Base-by-base conservation (phyloP, 2,329 filamentous ascomycete species). In the Penicillium freii region DNA sequence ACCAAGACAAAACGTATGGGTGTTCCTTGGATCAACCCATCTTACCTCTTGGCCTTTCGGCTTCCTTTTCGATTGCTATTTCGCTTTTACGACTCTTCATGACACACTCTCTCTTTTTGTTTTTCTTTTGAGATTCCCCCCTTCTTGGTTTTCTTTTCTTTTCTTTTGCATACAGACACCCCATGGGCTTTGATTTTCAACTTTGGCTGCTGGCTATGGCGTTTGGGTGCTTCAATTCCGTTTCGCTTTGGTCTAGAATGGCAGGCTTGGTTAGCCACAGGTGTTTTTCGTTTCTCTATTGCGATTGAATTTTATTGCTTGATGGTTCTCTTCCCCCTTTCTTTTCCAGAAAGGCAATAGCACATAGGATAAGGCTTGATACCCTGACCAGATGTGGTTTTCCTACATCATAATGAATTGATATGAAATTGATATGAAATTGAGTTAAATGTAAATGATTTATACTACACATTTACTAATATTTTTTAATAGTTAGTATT, bases 311-410 rank as follows among this genome's bases (percentile, higher is more conserved):
- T 44, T 46, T 46, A 45, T 5, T 44, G 36, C 39, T 57, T 52
- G 42, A 7, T 48, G n/a, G 4, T 56, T 39, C 25, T 54, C 34
- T 15, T 13, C 13, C 31, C 5, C 33, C 15, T 34, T 40, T n/a
- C 15, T 31, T 33, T 40, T 51, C 27, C 34, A 19, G 25, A 38
- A 47, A 13, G 44, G 49, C 44, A 56, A 50, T 48, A 55, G 42
- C 58, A 57, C 47, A 38, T 53, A 59, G 58, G 59, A 64, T 48
- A 52, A 62, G 49, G 49, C 51, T 61, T 63, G 64, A 66, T 66
- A 66, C 64, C 63, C 64, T 63, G 57, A 64, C 60, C 64, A 52
- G 54, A 66, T 64, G 60, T 60, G 52, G 59, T 56, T 58, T 55
- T 56, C 55, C 56, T 56, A 57, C 29, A 19, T 45, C 19, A 34